These are phyloP conservation scores for Rostrohypoxylon terebratum DNA, from an alignment of 495 filamentous ascomycete genomes.

Conservation along the genomic window DNA sequence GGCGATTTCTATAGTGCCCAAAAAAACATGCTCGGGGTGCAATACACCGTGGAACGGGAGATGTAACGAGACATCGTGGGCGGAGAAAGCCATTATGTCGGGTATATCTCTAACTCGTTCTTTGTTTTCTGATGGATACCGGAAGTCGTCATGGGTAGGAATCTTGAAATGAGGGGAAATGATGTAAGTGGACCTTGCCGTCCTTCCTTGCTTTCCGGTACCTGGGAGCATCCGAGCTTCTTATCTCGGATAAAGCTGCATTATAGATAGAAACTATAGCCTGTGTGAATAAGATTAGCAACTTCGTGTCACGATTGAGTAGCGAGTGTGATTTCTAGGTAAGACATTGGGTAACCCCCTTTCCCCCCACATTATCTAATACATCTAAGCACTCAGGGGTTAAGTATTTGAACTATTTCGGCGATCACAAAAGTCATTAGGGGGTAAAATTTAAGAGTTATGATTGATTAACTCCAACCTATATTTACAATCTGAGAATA, in stretches of 20 bases:
- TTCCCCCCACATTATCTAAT: background rate
- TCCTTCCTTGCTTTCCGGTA: background rate
- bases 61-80: background rate
- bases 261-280: background rate
- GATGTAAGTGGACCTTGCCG: background rate
- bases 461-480: background rate
- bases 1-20: background rate
- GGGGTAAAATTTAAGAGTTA: background rate
- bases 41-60: background rate
- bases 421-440: background rate
- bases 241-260: background rate
- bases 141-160: background rate
- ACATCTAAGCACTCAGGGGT: background rate
- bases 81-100: background rate
- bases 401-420: background rate
- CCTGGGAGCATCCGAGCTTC: background rate
- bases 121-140: background rate
- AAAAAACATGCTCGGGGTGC: background rate
- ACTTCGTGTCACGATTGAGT: background rate
- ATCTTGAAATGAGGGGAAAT: slow-evolving; percentile 17
- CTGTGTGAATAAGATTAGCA: background rate
- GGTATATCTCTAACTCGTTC: background rate
- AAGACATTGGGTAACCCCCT: background rate
- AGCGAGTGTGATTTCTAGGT: background rate
- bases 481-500: background rate